phyloP scores from a whole-genome alignment of 306 rosid species.

The Vigna radiata region DNA sequence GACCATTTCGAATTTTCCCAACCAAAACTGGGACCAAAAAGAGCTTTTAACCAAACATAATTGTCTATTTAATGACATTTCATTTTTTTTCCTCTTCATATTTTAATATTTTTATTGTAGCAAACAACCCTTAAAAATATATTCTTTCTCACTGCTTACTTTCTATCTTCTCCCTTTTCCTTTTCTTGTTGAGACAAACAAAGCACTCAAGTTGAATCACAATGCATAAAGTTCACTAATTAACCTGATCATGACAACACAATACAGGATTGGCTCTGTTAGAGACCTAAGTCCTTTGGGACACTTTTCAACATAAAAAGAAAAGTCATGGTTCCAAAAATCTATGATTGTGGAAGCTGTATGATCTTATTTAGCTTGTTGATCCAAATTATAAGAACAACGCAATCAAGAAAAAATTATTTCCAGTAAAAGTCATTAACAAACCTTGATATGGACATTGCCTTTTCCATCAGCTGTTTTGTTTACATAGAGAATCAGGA shows the following conservation, averaged over 20 bases:
- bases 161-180: background rate
- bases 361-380: slow-evolving; percentile 22
- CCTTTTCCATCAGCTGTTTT: slow-evolving; percentile 63
- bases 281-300: no score
- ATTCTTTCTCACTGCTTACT: background rate
- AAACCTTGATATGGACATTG: slow-evolving; percentile 73
- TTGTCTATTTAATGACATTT: background rate
- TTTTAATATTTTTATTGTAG: background rate
- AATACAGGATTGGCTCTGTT: slow-evolving; percentile 16
- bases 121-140: background rate
- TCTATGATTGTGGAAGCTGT: slow-evolving; percentile 23
- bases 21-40: no score
- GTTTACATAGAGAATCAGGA: slow-evolving; percentile 74
- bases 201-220: slow-evolving; percentile 12
- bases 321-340: background rate
- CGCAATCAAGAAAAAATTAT: slow-evolving; percentile 18
- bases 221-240: slow-evolving; percentile 5
- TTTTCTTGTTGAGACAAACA: background rate
- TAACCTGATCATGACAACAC: slow-evolving; percentile 15
- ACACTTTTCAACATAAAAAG: slow-evolving; percentile 17
- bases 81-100: background rate
- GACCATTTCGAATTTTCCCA: no score
- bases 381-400: slow-evolving; percentile 9
- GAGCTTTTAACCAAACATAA: no score
- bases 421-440: slow-evolving; percentile 36